phyloP scores from a whole-genome alignment of 1,139 yeast genomes.

The Eremothecium gossypii region DNA sequence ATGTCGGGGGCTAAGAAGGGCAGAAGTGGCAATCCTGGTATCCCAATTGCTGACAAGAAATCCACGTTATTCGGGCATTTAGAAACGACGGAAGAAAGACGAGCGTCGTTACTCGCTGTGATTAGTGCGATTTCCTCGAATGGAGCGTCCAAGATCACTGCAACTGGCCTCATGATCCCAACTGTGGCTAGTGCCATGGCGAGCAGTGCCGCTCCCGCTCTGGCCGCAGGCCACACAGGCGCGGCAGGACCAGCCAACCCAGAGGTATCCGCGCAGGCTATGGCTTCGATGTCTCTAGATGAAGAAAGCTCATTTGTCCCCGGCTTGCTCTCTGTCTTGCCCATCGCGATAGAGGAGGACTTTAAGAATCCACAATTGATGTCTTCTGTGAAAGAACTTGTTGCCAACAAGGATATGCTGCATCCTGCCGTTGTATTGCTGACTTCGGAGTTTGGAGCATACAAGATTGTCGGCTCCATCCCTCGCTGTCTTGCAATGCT shows the following conservation, averaged over 20 bases:
- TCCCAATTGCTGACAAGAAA: conserved; percentile 14
- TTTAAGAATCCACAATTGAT: conserved; percentile 22
- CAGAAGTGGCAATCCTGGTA: conserved; percentile 37
- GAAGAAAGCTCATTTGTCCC: conserved; percentile 25
- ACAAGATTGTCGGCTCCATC: conserved; percentile 81
- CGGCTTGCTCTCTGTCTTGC: conserved; percentile 27
- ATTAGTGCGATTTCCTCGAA: conserved; percentile 30
- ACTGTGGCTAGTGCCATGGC: conserved; percentile 17
- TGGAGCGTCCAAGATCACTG: conserved; percentile 28
- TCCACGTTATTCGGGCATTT: conserved; percentile 73
- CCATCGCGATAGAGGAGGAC: conserved; percentile 21
- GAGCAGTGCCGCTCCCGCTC: conserved; percentile 6
- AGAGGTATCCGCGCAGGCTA: conserved; percentile 20
- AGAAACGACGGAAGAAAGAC: conserved; percentile 73
- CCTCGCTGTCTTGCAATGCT: conserved; percentile 81
- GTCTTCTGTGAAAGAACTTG: conserved; percentile 27
- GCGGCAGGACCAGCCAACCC: conserved; percentile 7
- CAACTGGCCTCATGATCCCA: conserved; percentile 29
- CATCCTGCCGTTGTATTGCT: conserved; percentile 81
- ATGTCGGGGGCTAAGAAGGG: conserved; percentile 34
- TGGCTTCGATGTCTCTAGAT: conserved; percentile 24
- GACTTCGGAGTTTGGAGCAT: conserved; percentile 74
- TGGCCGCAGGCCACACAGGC: conserved; percentile 8
- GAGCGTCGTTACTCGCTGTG: conserved; percentile 41
- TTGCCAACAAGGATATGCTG: conserved; percentile 42